Evolutionary conservation across 305 asterid genomes (phyloP), one percentile per base, ranked within the genome.

Genomic region (Caryopteris hybrid): DNA sequence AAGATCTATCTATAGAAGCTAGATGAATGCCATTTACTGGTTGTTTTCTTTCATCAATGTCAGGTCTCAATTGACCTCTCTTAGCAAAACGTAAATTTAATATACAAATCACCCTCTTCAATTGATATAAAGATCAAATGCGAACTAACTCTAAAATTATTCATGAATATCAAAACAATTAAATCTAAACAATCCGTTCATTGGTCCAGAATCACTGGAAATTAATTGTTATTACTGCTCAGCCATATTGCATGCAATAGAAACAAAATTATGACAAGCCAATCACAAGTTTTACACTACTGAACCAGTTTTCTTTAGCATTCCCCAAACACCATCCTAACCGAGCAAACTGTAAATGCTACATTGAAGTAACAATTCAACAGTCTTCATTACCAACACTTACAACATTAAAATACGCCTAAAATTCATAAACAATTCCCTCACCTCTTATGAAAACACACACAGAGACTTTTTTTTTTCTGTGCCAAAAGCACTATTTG

Each of bases 81-180:
- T 53, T 41, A 39, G 64, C 67, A 22, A 18, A 18, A 54, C 6
- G 12, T 38, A 11, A 62, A 58, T 2, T 25, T 8, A 7, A 55
- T 39, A n/a, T 23, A 36, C 64, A n/a, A 66, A 29, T 16, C 66
- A 13, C 38, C 36, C 13, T 65, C 43, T 46, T 21, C 29, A 41
- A 52, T 17, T 43, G 58, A 18, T 10, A 36, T 20, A 12, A 55
- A 33, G 61, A 54, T 74, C 39, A 47, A 64, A 64, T 47, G 75
- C 18, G 25, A 52, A 59, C 68, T 21, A 46, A 14, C 21, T 71
- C 62, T 48, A 23, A 45, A 52, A 60, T 53, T 60, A 34, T n/a
- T 52, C 50, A 54, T 6, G 42, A 52, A 18, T 21, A 39, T 43
- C 50, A 14, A 59, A 43, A 45, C 62, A 25, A 33, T 33, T 29